Evolutionary conservation across 169 alveolate species (phyloP).

Genomic region (Hepatocystis sp.): DNA sequence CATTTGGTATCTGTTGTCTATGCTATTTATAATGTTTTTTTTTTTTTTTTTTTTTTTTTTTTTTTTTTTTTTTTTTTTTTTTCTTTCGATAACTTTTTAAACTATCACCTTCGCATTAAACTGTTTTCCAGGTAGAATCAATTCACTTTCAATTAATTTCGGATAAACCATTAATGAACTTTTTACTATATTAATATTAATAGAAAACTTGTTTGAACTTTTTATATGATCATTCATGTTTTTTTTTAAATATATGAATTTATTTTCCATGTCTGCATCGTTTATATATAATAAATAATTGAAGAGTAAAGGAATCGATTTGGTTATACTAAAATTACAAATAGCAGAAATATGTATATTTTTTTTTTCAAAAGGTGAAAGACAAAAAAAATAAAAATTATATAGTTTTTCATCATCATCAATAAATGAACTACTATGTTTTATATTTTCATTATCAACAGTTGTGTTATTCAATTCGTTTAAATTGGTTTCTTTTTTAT

Average conservation of each 20-base stretch:
- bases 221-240: slow-evolving; percentile 53
- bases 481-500: slow-evolving; percentile 1
- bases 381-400: slow-evolving; percentile 55
- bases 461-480: slow-evolving; percentile 21
- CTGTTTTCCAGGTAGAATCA: slow-evolving; percentile 23
- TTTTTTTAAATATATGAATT: slow-evolving; percentile 35
- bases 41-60: too few species aligned
- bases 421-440: slow-evolving; percentile 17
- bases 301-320: slow-evolving; percentile 43
- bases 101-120: slow-evolving; percentile 40
- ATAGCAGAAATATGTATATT: slow-evolving; percentile 32
- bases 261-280: slow-evolving; percentile 60
- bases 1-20: too few species aligned
- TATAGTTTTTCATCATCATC: slow-evolving; percentile 52
- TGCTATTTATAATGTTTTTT: too few species aligned
- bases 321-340: slow-evolving; percentile 21
- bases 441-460: slow-evolving; percentile 6
- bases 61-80: neutral
- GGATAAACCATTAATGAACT: slow-evolving; percentile 28
- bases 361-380: slow-evolving; percentile 64
- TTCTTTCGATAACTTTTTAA: neutral
- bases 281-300: slow-evolving; percentile 32
- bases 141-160: slow-evolving; percentile 55
- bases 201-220: slow-evolving; percentile 30
- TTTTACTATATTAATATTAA: slow-evolving; percentile 39